Conservation (phyloP, 352 stramenopile species). For the Pelagophyceae sp. region DNA sequence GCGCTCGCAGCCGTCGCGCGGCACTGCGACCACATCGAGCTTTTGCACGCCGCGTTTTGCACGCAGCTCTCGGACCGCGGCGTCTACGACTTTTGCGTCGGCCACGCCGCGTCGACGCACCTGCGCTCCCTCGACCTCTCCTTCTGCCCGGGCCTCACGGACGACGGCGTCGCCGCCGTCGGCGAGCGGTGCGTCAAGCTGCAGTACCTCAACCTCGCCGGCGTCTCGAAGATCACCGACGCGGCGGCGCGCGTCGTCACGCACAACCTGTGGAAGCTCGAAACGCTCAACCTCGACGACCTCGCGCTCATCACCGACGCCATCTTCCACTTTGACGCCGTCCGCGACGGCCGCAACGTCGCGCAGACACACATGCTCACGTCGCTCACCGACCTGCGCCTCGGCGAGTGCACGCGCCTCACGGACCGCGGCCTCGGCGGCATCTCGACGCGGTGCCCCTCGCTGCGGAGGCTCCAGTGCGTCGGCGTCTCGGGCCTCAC, state of each 20-base stretch:
- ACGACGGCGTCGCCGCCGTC: slow-evolving; percentile 63
- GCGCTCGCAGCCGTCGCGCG: slow-evolving; percentile 21
- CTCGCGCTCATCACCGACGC: slow-evolving; percentile 54
- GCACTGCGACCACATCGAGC: slow-evolving; percentile 22
- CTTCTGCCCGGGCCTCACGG: slow-evolving; percentile 60
- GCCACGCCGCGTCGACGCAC: slow-evolving; percentile 37
- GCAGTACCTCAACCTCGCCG: slow-evolving; percentile 57
- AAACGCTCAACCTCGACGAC: slow-evolving; percentile 67
- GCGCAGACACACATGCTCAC: slow-evolving; percentile 64
- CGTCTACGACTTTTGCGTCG: slow-evolving; percentile 52
- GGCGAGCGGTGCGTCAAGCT: slow-evolving; percentile 52
- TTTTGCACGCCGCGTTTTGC: slow-evolving; percentile 34
- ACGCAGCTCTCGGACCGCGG: slow-evolving; percentile 35
- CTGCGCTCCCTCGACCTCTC: slow-evolving; percentile 59
- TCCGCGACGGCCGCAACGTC: slow-evolving; percentile 59
- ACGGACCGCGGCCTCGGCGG: slow-evolving; percentile 62
- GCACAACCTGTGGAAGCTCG: slow-evolving; percentile 67
- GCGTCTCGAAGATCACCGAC: slow-evolving; percentile 71
- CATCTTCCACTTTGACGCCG: slow-evolving; percentile 69
- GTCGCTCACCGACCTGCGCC: slow-evolving; percentile 51
- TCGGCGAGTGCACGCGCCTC: slow-evolving; percentile 58
- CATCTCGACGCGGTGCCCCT: slow-evolving; percentile 51
- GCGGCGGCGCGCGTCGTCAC: slow-evolving; percentile 54
- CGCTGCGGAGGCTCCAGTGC: slow-evolving; percentile 46
- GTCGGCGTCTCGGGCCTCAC: slow-evolving; percentile 55